Conservation (phyloP, 805 yeast species). For the Metschnikowia hibisci region DNA sequence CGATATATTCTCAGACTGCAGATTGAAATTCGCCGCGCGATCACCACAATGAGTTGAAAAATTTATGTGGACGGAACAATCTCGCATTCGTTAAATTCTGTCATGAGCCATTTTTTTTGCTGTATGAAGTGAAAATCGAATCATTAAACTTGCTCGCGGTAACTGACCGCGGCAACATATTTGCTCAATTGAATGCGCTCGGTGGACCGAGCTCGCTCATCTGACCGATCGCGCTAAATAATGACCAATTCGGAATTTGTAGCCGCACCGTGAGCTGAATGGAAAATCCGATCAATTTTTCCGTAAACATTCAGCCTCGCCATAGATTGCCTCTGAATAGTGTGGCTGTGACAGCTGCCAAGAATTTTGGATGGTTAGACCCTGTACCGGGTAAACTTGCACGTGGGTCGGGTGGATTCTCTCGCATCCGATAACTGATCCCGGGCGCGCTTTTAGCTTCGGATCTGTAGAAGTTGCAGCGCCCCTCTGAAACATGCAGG, state of each 20-base stretch:
- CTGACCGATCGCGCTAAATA: background rate
- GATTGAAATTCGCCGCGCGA: too few species aligned
- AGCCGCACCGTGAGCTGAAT: background rate
- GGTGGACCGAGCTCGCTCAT: too few species aligned
- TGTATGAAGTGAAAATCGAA: background rate
- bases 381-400: too few species aligned
- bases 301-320: background rate
- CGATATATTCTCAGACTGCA: slow-evolving; percentile 2
- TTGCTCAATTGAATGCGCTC: too few species aligned
- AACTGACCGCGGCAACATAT: too few species aligned
- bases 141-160: background rate
- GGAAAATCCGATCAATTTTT: background rate
- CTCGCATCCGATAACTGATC: background rate
- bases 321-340: background rate
- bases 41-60: too few species aligned
- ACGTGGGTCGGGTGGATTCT: too few species aligned
- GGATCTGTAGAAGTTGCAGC: background rate
- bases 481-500: background rate
- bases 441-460: background rate
- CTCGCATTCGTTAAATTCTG: background rate
- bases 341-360: too few species aligned
- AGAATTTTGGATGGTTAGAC: too few species aligned
- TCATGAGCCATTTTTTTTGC: too few species aligned
- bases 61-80: too few species aligned
- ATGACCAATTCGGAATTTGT: background rate